A percentile compares a stretch with the other conserved stretches of the same genome.
Conservation (phyloP, 2,329 filamentous ascomycete species). For the Ascochyta pisi region DNA sequence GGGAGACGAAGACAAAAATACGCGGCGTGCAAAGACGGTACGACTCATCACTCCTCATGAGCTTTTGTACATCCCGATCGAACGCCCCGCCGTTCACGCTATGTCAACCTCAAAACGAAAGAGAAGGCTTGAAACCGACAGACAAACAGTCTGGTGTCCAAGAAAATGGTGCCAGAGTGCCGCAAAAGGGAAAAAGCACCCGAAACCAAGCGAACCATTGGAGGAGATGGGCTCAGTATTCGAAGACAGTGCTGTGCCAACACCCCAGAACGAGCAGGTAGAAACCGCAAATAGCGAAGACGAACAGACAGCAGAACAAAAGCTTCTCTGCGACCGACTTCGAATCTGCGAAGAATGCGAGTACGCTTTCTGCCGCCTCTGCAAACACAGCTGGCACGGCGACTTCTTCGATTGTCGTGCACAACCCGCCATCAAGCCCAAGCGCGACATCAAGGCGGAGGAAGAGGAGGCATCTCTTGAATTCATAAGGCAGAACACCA, state of each 20-base stretch:
- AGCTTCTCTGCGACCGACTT: neutral
- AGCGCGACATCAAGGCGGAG: neutral
- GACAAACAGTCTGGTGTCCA: slow-evolving; percentile 1
- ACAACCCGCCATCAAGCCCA: neutral
- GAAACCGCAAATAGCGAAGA: neutral
- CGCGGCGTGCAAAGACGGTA: neutral
- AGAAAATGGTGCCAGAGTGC: slow-evolving; percentile 5
- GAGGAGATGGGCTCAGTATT: neutral
- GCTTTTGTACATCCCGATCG: slow-evolving; percentile 1
- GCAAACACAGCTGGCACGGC: slow-evolving; percentile 4
- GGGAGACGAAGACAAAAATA: neutral
- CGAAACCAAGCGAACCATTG: neutral
- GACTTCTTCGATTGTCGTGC: slow-evolving; percentile 7
- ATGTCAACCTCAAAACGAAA: slow-evolving; percentile 12
- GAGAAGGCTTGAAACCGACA: neutral
- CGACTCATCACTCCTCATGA: neutral
- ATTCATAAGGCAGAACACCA: neutral
- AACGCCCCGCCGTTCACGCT: slow-evolving; percentile 1
- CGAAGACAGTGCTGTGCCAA: neutral
- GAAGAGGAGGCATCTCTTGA: slow-evolving; percentile 1
- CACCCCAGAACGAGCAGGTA: neutral
- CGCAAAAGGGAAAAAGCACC: neutral
- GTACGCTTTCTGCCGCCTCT: slow-evolving; percentile 5
- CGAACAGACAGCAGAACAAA: neutral
- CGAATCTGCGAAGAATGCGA: slow-evolving; percentile 7